Evolutionary conservation across 2,329 filamentous ascomycete genomes (phyloP).

Genomic region (Rhinocladiella similis): DNA sequence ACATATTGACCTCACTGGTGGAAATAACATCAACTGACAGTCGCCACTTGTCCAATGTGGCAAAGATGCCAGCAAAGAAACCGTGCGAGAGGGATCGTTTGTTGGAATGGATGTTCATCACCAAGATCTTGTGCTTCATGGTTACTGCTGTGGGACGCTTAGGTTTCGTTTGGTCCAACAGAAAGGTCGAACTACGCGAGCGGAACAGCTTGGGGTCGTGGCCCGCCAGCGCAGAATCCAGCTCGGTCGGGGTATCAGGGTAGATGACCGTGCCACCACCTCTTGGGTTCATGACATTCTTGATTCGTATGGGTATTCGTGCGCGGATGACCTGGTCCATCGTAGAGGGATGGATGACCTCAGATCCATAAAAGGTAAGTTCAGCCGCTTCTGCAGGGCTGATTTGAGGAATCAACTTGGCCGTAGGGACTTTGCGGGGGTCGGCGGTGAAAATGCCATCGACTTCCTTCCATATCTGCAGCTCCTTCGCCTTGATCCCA

Average conservation of each 20-base stretch:
- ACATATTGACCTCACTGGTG: constrained; percentile 94
- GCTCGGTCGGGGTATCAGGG: constrained; percentile 65
- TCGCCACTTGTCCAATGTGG: constrained; percentile 80
- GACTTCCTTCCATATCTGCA: constrained; percentile 99
- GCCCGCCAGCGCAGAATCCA: constrained; percentile 44
- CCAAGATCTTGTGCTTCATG: constrained; percentile 94
- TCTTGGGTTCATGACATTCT: constrained; percentile 68
- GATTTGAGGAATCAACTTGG: constrained; percentile 82
- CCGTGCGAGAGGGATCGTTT: constrained; percentile 94
- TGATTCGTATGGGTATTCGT: constrained; percentile 67
- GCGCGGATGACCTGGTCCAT: constrained; percentile 85
- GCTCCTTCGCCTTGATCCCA: constrained; percentile 78
- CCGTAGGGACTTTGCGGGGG: constrained; percentile 86
- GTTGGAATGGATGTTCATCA: constrained; percentile 98
- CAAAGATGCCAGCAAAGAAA: constrained; percentile 93
- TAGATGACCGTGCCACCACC: constrained; percentile 66
- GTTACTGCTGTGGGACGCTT: constrained; percentile 87
- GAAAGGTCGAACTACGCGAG: constrained; percentile 47
- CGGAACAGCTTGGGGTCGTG: constrained; percentile 49
- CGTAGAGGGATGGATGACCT: constrained; percentile 97
- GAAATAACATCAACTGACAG: constrained; percentile 96
- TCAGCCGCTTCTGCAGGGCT: constrained; percentile 95
- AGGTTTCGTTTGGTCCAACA: constrained; percentile 56
- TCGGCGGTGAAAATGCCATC: constrained; percentile 91
- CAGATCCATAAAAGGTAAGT: constrained; percentile 89